Conservation (phyloP, 805 yeast genomes). For the Ogataea methylovora region DNA sequence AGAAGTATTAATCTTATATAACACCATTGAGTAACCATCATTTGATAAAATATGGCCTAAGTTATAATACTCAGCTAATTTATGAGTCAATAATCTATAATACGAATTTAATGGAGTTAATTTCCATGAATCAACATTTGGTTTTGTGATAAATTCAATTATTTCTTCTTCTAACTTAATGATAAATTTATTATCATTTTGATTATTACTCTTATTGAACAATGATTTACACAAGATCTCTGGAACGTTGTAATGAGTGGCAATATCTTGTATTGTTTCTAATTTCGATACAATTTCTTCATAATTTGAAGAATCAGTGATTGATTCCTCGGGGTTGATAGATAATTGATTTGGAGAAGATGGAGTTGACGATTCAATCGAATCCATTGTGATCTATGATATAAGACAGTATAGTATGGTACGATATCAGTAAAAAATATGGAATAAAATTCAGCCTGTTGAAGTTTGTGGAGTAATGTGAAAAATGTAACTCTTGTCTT, state of each 20-base stretch:
- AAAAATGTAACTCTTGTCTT: too few relatives aligned
- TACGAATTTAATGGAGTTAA: slow-evolving; percentile 59
- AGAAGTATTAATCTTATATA: slow-evolving; percentile 29
- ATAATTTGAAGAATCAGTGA: too few relatives aligned
- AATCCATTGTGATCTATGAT: too few relatives aligned
- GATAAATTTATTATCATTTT: slow-evolving; percentile 39
- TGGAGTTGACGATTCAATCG: too few relatives aligned
- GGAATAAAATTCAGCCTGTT: too few relatives aligned
- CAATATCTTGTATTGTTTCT: too few relatives aligned
- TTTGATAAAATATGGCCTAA: slow-evolving; percentile 49
- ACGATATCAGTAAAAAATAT: too few relatives aligned
- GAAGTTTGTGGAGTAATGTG: too few relatives aligned
- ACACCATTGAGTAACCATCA: slow-evolving; percentile 41
- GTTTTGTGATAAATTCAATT: slow-evolving; percentile 33
- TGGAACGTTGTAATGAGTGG: slow-evolving; percentile 18
- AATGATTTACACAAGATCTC: slow-evolving; percentile 23
- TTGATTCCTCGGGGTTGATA: too few relatives aligned
- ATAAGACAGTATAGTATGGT: too few relatives aligned
- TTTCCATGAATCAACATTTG: slow-evolving; percentile 32
- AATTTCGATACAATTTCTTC: too few relatives aligned
- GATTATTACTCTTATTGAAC: slow-evolving; percentile 15
- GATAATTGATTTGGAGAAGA: too few relatives aligned
- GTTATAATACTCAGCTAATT: slow-evolving; percentile 58
- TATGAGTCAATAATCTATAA: slow-evolving; percentile 60
- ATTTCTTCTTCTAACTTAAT: slow-evolving; percentile 41